Base-by-base conservation (phyloP, 495 filamentous ascomycete species). In the Aspergillus carlsbadensis region DNA sequence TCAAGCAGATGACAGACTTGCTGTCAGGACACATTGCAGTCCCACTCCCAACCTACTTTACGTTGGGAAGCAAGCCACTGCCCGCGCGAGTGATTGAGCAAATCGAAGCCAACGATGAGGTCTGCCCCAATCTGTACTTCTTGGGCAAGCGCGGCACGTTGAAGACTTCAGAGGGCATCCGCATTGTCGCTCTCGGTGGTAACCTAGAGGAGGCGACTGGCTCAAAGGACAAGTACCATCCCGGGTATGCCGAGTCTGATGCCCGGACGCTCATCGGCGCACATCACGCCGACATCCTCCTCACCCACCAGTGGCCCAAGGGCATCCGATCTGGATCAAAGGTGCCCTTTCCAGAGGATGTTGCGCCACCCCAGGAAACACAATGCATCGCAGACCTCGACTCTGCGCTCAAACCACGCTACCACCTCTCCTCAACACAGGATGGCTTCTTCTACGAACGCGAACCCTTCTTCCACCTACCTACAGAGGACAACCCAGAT, bases 91-190 rank as follows among this genome's bases (percentile, higher is more conserved):
- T 96, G 2, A 65, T 89, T 24, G 83, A 90, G 62, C 87, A 81
- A 66, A 82, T 98, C 31, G 79, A 89, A 65, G 80, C 80, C 36
- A 81, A 88, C 60, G 91, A 93, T 60, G 88, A 94, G 67, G 77
- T 98, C 21, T 96, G 91, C 62, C 78, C 85, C 1, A 96, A 98
- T 60, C 80, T 98, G 3, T 90, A 87, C 71, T 95, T 85, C 67
- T 83, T 98, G 0, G 91, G 90, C 20, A 95, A 91, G 67, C 87
- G 89, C 52, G 88, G 85, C 26, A 84, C 85, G 8, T 84, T 91
- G 36, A 96, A 92, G 67, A 98, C 94, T 0, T 87, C 89, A 18
- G 91, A 96, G 51, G 94, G 94, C 10, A 79, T 98, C 20, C 83
- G 87, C 11, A 89, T 98, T 51, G 88, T 91, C 4, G 75, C 87